These are phyloP conservation scores for Flaveria floridana DNA, from an alignment of 140 eudicot genomes.

Conservation along the genomic window DNA sequence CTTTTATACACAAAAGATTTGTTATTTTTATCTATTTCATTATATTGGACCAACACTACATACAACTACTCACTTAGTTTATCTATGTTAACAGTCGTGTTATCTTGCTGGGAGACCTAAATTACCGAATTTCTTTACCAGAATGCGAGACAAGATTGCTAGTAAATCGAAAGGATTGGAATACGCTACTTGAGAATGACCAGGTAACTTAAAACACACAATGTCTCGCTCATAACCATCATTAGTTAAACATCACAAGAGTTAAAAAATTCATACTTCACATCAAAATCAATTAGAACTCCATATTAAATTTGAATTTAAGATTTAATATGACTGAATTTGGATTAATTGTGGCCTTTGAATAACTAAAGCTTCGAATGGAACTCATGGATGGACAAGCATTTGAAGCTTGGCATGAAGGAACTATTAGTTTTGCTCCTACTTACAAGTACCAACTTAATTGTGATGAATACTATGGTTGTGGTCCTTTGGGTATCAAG, in stretches of 20 bases:
- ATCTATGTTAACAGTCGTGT: conserved; percentile 47
- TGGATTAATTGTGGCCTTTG: conserved; percentile 1
- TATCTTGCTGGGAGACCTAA: conserved; percentile 65
- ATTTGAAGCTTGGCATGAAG: conserved; percentile 74
- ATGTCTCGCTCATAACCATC: neutral
- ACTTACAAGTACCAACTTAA: conserved; percentile 59
- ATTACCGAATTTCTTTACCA: conserved; percentile 64
- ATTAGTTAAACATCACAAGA: neutral
- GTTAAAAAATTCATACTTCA: neutral
- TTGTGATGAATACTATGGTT: conserved; percentile 61
- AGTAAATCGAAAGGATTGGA: conserved; percentile 60
- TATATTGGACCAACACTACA: neutral
- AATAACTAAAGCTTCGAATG: conserved; percentile 45
- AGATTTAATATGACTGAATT: too few species aligned
- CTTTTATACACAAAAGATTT: too few species aligned
- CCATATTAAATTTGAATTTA: neutral
- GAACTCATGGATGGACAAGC: conserved; percentile 64
- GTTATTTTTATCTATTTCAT: too few species aligned
- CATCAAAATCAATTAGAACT: neutral
- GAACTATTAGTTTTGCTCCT: conserved; percentile 60
- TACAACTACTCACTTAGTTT: neutral
- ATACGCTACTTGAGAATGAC: conserved; percentile 56
- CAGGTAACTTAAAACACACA: conserved; percentile 46
- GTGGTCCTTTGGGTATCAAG: conserved; percentile 36
- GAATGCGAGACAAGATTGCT: conserved; percentile 50